Base-by-base conservation (phyloP, 805 yeast species). In the Jamesozyma hellenica region DNA sequence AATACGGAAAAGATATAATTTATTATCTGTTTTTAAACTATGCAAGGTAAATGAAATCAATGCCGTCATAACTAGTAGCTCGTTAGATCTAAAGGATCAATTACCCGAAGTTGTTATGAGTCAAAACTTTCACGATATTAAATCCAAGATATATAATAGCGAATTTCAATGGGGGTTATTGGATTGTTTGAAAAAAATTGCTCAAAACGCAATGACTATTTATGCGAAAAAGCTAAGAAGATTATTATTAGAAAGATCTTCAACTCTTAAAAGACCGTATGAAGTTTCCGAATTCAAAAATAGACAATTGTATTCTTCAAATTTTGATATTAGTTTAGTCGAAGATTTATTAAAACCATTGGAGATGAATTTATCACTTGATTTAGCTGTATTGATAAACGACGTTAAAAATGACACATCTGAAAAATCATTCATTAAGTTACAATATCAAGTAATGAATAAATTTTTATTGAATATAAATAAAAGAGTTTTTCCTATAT, bases 1-100 rank as follows among this genome's bases (percentile, higher is more conserved):
- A 15, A 44, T 70, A 15, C 60, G 62, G 45, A 63, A 67, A 41
- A 48, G 73, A 34, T 59, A 65, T 5, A 63, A 60, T 37, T 46
- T 67, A 13, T 47, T 70, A 9, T 49, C 53, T 36, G 52, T 49
- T 29, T 53, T 50, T 38, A 58, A 52, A 36, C 37, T 41, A 5
- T 48, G 56, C 21, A 58, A 60, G 32, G 31, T 45, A 4, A 45
- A 41, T n/a, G 52, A 47, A n/a, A 40, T 61, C 7, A 39, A 35
- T 23, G 51, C 53, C 1, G 40, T 48, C 2, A 26, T 49, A 16
- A 40, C 44, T 7, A 45, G 56, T 1, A 28, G 40, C 6, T 40
- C 46, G 1, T 39, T 60, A 10, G 48, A 48, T 3, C 51, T 56
- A 9, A 48, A 46, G 1, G 32, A 48, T 10, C 13, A 17, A 15